These are phyloP conservation scores for Geotrichum histeridarum DNA, from an alignment of 1,139 yeast species.

Conservation along the genomic window DNA sequence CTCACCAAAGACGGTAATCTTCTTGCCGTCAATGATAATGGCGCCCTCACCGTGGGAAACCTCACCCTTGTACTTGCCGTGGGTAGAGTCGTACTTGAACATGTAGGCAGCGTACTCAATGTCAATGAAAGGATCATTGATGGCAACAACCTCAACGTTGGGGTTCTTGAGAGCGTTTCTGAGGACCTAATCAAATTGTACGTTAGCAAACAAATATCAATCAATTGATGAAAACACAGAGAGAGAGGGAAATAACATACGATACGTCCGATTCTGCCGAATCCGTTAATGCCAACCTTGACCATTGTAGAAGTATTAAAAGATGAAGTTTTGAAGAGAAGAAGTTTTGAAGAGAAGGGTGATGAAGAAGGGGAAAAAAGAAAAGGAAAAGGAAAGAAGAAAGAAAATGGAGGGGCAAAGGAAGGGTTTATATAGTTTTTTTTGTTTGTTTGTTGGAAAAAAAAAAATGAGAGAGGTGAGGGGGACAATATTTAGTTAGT, in stretches of 20 bases:
- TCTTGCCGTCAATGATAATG: slow-evolving; percentile 63
- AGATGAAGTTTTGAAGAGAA: not conserved
- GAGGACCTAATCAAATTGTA: slow-evolving; percentile 43
- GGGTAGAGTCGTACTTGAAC: slow-evolving; percentile 87
- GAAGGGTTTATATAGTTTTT: slow-evolving; percentile 15
- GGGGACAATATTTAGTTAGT: too few relatives aligned
- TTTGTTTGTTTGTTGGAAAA: too few relatives aligned
- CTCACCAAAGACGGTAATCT: slow-evolving; percentile 67
- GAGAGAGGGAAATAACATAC: too few relatives aligned
- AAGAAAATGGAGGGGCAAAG: slow-evolving; percentile 10
- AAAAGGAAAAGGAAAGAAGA: slow-evolving; percentile 5
- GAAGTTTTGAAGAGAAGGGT: slow-evolving; percentile 1
- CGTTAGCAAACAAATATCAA: not conserved
- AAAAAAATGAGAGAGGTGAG: too few relatives aligned
- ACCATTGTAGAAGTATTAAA: slow-evolving; percentile 31
- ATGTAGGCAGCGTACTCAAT: slow-evolving; percentile 81
- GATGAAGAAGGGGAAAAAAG: not conserved
- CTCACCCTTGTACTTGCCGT: slow-evolving; percentile 69
- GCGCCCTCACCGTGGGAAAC: slow-evolving; percentile 54
- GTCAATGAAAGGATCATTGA: slow-evolving; percentile 80
- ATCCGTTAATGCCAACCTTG: slow-evolving; percentile 76
- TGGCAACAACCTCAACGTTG: slow-evolving; percentile 69
- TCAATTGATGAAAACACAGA: not conserved
- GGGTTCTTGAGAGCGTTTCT: slow-evolving; percentile 69
- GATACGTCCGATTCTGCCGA: slow-evolving; percentile 86